phyloP scores from a whole-genome alignment of 805 yeast genomes.

The Metschnikowia drakensbergensis region DNA sequence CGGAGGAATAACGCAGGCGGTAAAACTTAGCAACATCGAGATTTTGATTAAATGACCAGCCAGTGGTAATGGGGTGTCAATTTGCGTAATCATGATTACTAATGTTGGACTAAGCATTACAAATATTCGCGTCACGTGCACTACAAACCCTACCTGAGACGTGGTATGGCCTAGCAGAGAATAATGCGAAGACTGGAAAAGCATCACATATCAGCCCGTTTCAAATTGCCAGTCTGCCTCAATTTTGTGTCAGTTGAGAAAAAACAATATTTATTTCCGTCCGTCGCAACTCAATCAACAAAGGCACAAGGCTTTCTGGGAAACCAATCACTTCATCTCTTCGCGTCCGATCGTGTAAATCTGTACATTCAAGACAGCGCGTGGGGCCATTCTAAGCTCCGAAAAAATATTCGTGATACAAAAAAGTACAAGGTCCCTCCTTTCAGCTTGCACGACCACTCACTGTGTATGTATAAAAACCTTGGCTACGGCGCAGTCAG shows the following conservation, averaged over 20 bases:
- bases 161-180: neutral
- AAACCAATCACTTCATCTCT: neutral
- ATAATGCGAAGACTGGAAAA: neutral
- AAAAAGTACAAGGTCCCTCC: neutral
- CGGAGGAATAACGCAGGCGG: too few relatives aligned
- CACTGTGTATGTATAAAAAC: neutral
- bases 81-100: too few relatives aligned
- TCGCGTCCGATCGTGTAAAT: conserved; percentile 4
- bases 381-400: conserved; percentile 1
- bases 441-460: neutral
- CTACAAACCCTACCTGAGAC: neutral
- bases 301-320: neutral
- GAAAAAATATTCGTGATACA: conserved; percentile 4
- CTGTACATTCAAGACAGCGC: conserved; percentile 1
- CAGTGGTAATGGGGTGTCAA: too few relatives aligned
- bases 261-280: neutral
- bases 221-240: neutral
- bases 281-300: too few relatives aligned
- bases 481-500: neutral
- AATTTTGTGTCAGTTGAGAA: neutral
- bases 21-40: too few relatives aligned
- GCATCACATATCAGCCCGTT: too few relatives aligned
- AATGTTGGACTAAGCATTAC: neutral
- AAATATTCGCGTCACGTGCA: neutral
- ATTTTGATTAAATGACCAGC: too few relatives aligned